phyloP scores from a whole-genome alignment of 257 asterid species.

The Primulina eburnea region DNA sequence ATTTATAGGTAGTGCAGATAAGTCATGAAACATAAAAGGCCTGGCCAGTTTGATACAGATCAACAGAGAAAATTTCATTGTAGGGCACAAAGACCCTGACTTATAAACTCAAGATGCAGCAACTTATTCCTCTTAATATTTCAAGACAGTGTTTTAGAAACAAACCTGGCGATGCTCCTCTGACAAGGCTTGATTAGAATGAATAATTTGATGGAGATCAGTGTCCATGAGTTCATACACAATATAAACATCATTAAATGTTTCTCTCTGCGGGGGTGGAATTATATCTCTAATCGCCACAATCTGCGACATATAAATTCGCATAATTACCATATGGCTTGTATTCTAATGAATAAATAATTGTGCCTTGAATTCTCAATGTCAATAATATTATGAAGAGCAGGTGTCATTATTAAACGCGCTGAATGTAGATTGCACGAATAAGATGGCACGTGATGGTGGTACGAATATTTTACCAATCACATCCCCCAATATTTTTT shows the following conservation, averaged over 20 bases:
- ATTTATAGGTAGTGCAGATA: neutral
- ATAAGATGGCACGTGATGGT: too few species aligned
- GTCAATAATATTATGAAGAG: too few species aligned
- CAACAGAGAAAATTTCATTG: neutral
- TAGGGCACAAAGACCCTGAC: neutral
- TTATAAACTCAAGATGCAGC: neutral
- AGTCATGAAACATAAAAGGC: neutral
- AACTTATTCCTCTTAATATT: neutral
- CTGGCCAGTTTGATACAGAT: neutral
- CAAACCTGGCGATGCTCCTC: slow-evolving; percentile 34
- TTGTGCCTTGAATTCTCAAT: too few species aligned
- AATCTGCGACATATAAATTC: too few species aligned
- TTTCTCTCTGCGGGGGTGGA: slow-evolving; percentile 28
- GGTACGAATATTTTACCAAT: too few species aligned
- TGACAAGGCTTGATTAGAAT: slow-evolving; percentile 27
- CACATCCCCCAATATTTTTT: too few species aligned
- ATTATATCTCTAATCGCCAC: neutral
- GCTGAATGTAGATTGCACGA: too few species aligned
- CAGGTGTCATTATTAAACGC: too few species aligned
- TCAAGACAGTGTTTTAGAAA: neutral
- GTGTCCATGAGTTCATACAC: slow-evolving; percentile 30
- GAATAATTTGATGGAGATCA: slow-evolving; percentile 34
- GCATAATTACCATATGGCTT: too few species aligned
- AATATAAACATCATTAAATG: slow-evolving; percentile 23
- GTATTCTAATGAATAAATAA: too few species aligned